Evolutionary conservation across 2,329 filamentous ascomycete genomes (phyloP).

Genomic region (Eutypa lata): DNA sequence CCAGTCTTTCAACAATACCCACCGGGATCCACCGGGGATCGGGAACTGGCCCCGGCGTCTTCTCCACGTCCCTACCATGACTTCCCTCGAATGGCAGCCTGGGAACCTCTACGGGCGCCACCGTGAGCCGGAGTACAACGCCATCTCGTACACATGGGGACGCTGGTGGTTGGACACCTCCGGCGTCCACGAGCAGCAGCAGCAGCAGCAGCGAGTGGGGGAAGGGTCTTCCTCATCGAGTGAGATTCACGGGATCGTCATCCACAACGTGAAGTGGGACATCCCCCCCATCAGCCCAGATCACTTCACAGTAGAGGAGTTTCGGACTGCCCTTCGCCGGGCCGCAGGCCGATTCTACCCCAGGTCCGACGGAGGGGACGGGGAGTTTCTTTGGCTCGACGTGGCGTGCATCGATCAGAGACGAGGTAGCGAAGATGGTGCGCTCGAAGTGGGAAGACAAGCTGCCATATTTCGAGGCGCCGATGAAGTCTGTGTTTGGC

Average conservation of each 20-base stretch:
- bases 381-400: neutral
- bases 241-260: neutral
- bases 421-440: neutral
- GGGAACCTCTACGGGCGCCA: neutral
- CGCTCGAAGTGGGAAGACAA: neutral
- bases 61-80: neutral
- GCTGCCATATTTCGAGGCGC: neutral
- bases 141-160: neutral
- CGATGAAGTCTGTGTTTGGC: neutral
- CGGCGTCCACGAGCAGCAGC: neutral
- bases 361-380: neutral
- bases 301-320: neutral
- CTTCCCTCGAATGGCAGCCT: neutral
- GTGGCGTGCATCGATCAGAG: neutral
- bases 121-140: neutral
- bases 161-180: neutral
- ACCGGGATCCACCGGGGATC: neutral
- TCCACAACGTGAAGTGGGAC: neutral
- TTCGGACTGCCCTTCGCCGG: neutral
- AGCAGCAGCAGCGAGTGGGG: neutral
- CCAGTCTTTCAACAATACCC: neutral
- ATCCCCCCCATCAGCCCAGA: neutral
- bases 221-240: too few species aligned
- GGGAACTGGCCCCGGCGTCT: neutral
- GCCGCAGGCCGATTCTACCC: neutral